Evolutionary conservation across 2,329 filamentous ascomycete species (phyloP).

Genomic region (Aspergillus intermedius): DNA sequence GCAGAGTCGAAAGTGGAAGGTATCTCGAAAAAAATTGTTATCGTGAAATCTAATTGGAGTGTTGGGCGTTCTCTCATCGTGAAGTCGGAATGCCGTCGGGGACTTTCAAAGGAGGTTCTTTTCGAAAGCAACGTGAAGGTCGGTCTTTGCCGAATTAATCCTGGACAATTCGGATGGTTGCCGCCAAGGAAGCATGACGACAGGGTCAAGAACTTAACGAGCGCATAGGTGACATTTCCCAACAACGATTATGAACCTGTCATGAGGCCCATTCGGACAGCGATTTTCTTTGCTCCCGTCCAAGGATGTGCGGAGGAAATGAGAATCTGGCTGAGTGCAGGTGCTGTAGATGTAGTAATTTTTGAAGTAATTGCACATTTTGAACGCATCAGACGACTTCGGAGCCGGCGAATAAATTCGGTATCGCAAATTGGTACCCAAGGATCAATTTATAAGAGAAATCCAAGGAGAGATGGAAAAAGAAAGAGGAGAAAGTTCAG

Average conservation of each 20-base stretch:
- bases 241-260: conserved; percentile 65
- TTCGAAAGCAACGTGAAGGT: neutral
- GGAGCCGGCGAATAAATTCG: neutral
- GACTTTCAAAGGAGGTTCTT: neutral
- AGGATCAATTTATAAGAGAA: conserved; percentile 1
- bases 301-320: conserved; percentile 64
- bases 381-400: conserved; percentile 14
- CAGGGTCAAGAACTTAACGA: conserved; percentile 17
- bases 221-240: conserved; percentile 55
- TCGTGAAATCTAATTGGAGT: neutral
- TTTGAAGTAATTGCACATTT: conserved; percentile 59
- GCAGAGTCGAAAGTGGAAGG: neutral
- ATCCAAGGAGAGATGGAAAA: conserved; percentile 2
- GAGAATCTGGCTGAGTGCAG: conserved; percentile 61
- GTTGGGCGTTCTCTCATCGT: neutral
- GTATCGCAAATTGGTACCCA: neutral
- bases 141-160: neutral
- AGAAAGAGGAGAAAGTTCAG: neutral
- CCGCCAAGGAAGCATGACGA: neutral
- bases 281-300: conserved; percentile 57
- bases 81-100: neutral
- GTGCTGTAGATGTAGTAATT: conserved; percentile 72
- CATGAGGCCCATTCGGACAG: conserved; percentile 61
- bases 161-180: neutral
- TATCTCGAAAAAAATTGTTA: neutral